Evolutionary conservation across 2,329 filamentous ascomycete species (phyloP), one percentile per base, ranked within the genome.

Genomic region (Hirsutella thompsonii): DNA sequence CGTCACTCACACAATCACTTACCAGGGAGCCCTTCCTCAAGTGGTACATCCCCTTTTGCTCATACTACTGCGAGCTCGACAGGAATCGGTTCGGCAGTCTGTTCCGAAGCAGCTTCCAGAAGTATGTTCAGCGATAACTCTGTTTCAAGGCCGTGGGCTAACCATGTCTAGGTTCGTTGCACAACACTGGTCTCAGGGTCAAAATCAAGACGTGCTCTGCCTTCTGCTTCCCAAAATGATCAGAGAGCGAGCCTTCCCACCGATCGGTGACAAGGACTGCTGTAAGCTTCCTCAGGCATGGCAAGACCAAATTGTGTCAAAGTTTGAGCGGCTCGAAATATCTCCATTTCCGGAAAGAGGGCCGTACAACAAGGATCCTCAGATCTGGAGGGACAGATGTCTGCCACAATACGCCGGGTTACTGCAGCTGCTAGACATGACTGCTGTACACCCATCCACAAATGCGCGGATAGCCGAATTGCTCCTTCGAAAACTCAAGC

Each of bases 41-140:
- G 39, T 81, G 80, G 66, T 96, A 94, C 57, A 72, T 96, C 35
- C 73, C 79, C 0, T 94, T 96, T 59, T 95, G 87, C 60, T 81
- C 81, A 13, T 80, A 85, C 40, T 80, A 92, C 49, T 81, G 85
- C 0, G 74, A 86, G 41, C 67, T 93, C 29, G 80, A 88, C 36
- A 57, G 72, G 2, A 74, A 81, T 40, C 74, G 84, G 32, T 98
- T 96, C 55, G 74, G 79, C 41, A 80, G 77, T 47, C 67, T 95
- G n/a, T 72, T 94, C 26, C 68, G 89, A 8, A 81, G 78, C 30
- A 79, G 84, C 43, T 88, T 96, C 50, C 85, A 93, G 58, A 86
- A 76, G 74, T 85, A 62, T 57, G 64, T 35, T n/a, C 20, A 13
- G n/a, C 14, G 5, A 5, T 3, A n/a, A 16, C 4, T 18, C 6